Base-by-base conservation (phyloP, 2,329 filamentous ascomycete species). In the Calonectria honghensis region DNA sequence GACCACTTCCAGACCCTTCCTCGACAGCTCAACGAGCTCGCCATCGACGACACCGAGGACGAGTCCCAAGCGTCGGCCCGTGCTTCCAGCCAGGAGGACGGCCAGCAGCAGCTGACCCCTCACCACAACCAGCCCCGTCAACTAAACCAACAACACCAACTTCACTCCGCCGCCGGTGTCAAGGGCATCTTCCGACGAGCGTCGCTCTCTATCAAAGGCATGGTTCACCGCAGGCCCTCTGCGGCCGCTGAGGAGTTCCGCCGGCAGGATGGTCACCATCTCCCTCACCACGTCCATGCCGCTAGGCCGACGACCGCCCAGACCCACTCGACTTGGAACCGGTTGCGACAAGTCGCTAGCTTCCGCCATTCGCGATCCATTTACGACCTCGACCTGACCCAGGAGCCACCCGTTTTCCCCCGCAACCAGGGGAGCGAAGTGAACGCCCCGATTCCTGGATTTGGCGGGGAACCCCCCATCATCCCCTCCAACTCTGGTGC, bases 401-500 rank as follows among this genome's bases (percentile, higher is more conserved):
- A 82, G 13, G 81, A 82, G 2, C 72, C 76, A 4, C 61, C 63
- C 11, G 35, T 75, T 13, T 78, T 74, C 75, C 76, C 77, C 32
- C 81, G 82, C 32, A 79, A 82, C 18, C 79, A 82, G 45, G 79
- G 83, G 18, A 78, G 81, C 18, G 82, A 85, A 35, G 74, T 79
- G 11, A 76, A 81, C 24, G 71, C 84, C n/a, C 87, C 88, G 0
- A 82, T 90, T 5, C 89, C 90, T 3, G 89, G 89, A 4, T 83
- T 87, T 72, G 87, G 88, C 37, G 85, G 85, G 39, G 90, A 89
- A 72, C 92, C 92, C 6, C 91, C 92, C 0, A 84, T 92, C 73
- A 93, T 93, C 35, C 92, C 92, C 4, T 85, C 85, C 14, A 89
- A 92, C 70, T 90, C 88, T 0, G 91, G 92, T 45, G 90, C 88